phyloP scores from a whole-genome alignment of 1,139 yeast species.

The Yamadazyma oceani region DNA sequence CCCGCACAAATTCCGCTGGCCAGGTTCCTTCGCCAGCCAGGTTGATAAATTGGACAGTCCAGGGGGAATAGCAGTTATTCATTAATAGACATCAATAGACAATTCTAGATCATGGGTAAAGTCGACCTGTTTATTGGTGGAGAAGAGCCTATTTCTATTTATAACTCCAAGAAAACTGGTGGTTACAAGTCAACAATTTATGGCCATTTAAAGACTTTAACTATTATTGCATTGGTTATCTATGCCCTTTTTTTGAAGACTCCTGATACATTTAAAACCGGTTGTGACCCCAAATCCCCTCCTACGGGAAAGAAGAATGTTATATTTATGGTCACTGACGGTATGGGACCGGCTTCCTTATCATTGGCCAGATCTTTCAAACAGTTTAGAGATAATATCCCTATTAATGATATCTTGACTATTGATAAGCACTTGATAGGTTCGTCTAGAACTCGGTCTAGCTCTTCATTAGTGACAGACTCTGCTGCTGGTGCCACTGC shows the following conservation, averaged over 20 bases:
- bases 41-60: too few species aligned
- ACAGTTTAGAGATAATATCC: constrained; percentile 55
- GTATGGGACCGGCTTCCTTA: constrained; percentile 86
- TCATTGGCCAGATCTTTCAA: constrained; percentile 70
- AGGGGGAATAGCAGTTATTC: too few species aligned
- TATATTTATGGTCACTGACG: constrained; percentile 84
- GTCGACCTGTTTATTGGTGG: constrained; percentile 3
- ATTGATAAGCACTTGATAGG: constrained; percentile 74
- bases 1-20: too few species aligned
- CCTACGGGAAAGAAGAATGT: constrained; percentile 43
- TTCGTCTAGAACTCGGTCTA: constrained; percentile 74
- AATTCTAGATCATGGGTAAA: too few species aligned
- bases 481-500: constrained; percentile 97
- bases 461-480: constrained; percentile 73
- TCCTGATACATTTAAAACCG: neutral
- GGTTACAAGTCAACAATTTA: neutral
- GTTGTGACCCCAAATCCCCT: constrained; percentile 5
- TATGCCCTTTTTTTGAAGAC: constrained; percentile 3
- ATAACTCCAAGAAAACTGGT: constrained; percentile 3
- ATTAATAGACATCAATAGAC: neutral
- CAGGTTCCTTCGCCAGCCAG: too few species aligned
- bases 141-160: neutral
- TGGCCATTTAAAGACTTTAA: constrained; percentile 4
- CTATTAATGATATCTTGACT: constrained; percentile 51
- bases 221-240: constrained; percentile 3